Conservation (phyloP, 495 filamentous ascomycete genomes). For the Penicillium bialowiezense region DNA sequence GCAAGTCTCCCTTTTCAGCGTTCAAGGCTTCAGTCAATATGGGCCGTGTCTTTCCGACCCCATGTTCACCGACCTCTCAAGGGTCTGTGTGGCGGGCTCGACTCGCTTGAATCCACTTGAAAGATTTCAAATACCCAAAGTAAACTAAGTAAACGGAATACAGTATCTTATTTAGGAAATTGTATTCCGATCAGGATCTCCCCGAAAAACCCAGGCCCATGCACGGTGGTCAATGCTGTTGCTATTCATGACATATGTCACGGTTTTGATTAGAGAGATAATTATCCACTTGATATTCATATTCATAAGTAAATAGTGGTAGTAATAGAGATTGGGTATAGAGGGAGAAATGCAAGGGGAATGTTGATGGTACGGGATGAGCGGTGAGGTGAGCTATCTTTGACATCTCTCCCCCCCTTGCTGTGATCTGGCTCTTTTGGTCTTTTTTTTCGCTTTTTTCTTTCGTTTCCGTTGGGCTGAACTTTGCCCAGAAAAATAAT, state of each 20-base stretch:
- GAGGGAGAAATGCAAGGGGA: slow-evolving; percentile 2
- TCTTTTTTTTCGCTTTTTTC: not conserved
- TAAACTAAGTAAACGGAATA: too few species aligned
- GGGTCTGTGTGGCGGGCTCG: slow-evolving; percentile 10
- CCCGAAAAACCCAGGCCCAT: not conserved
- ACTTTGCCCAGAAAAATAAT: not conserved
- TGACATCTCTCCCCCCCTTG: slow-evolving; percentile 5
- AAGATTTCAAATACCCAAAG: not conserved
- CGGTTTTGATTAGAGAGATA: too few species aligned
- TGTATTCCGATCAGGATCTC: not conserved
- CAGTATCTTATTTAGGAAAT: not conserved
- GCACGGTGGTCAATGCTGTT: slow-evolving; percentile 7
- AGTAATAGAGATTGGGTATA: too few species aligned
- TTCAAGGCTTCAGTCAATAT: too few species aligned
- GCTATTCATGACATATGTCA: too few species aligned
- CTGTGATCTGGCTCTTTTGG: slow-evolving; percentile 9
- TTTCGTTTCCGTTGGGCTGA: slow-evolving; percentile 1
- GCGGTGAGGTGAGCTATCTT: slow-evolving; percentile 6
- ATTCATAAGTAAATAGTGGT: too few species aligned
- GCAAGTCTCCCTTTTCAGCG: too few species aligned
- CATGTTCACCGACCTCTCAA: slow-evolving; percentile 11
- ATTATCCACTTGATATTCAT: too few species aligned
- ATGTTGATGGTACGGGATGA: not conserved
- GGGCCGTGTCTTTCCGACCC: slow-evolving; percentile 8
- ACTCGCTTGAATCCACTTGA: slow-evolving; percentile 5